These are phyloP conservation scores for Capronia americana DNA, from an alignment of 2,329 filamentous ascomycete genomes.

Conservation along the genomic window DNA sequence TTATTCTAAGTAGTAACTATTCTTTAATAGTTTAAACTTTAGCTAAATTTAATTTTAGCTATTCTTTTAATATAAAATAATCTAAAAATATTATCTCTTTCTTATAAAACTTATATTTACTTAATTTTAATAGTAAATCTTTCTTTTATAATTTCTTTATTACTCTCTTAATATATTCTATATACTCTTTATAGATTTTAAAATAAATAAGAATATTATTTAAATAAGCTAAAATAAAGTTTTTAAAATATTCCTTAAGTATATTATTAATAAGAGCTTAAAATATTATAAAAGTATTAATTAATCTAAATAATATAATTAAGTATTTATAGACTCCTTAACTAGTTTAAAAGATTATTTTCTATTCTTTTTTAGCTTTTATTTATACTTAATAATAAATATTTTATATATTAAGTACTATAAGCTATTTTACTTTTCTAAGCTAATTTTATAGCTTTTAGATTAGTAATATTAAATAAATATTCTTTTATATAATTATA, in stretches of 20 bases:
- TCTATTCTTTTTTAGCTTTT: constrained; percentile 36
- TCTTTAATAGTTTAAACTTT: not conserved
- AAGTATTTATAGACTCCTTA: constrained; percentile 26
- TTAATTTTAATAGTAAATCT: not conserved
- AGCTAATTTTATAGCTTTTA: too few relatives aligned
- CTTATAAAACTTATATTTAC: constrained; percentile 6
- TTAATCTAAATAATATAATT: constrained; percentile 2
- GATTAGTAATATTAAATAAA: not conserved
- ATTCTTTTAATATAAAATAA: not conserved
- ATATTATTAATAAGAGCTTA: not conserved
- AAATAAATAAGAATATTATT: too few relatives aligned
- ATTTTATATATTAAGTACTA: not conserved
- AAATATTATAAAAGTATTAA: not conserved
- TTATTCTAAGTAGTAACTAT: not conserved
- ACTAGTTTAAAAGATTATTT: constrained; percentile 32
- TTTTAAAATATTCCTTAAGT: too few relatives aligned
- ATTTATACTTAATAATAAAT: constrained; percentile 30
- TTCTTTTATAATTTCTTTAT: too few relatives aligned
- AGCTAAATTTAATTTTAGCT: not conserved
- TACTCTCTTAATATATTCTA: too few relatives aligned
- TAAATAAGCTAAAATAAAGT: too few relatives aligned
- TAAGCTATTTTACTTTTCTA: not conserved
- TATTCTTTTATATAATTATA: not conserved
- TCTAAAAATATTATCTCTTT: not conserved
- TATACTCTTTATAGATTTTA: too few relatives aligned